These are phyloP conservation scores for Backusella liffmaniae DNA, from an alignment of 192 early-diverging fungal genomes.

Conservation along the genomic window DNA sequence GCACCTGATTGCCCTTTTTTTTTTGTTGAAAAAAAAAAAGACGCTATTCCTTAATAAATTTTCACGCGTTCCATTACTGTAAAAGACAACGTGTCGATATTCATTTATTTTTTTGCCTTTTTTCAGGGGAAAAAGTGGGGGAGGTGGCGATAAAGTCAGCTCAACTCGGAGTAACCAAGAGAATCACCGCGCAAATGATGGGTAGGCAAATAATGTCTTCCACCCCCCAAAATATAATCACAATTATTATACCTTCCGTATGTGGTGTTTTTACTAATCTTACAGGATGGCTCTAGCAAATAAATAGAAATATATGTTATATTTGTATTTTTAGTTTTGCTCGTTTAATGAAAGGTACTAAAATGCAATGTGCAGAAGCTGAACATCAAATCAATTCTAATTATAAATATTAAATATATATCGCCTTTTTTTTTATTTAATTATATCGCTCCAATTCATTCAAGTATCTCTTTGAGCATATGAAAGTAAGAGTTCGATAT, in stretches of 20 bases:
- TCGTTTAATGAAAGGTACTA: neutral
- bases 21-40: neutral
- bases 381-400: neutral
- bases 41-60: neutral
- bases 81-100: neutral
- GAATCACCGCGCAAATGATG: slow-evolving; percentile 1
- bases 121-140: slow-evolving; percentile 3
- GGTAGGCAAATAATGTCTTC: neutral
- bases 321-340: neutral
- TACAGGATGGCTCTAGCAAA: slow-evolving; percentile 1
- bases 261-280: neutral
- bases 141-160: neutral
- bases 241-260: neutral
- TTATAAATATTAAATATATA: neutral
- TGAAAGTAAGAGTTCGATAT: neutral
- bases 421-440: neutral
- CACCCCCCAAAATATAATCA: neutral
- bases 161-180: neutral
- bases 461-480: neutral
- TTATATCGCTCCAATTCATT: neutral
- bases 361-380: neutral
- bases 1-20: neutral
- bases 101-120: neutral
- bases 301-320: neutral
- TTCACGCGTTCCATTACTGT: neutral